Evolutionary conservation across 208 protist species (phyloP).

Genomic region (Acanthamoeba castellanii): DNA sequence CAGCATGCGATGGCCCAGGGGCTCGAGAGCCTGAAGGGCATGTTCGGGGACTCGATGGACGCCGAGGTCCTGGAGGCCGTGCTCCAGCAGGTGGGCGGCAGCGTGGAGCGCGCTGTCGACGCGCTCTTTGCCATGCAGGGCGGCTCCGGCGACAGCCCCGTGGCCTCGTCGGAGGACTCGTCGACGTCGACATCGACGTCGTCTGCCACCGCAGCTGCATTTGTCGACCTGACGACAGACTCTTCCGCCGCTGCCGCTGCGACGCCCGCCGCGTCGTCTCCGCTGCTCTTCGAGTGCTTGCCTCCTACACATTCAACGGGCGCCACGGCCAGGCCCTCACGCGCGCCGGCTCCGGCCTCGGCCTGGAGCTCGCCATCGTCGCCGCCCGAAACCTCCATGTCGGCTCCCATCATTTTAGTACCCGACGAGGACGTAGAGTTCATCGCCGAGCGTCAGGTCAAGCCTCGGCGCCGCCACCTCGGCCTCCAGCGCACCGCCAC

Average conservation of each 20-base stretch:
- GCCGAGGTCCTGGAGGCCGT: conserved; percentile 8
- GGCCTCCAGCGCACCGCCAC: not conserved
- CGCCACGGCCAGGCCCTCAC: not conserved
- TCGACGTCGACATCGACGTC: not conserved
- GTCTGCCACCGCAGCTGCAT: not conserved
- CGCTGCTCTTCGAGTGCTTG: not conserved
- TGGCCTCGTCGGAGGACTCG: not conserved
- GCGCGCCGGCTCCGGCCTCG: too few species aligned
- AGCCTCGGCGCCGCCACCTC: not conserved
- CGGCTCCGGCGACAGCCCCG: not conserved
- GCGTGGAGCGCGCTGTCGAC: conserved; percentile 42
- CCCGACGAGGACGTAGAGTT: not conserved
- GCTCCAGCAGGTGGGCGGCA: conserved; percentile 32
- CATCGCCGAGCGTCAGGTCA: not conserved
- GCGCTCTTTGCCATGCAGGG: conserved; percentile 22
- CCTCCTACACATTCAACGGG: not conserved
- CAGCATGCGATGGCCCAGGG: not conserved
- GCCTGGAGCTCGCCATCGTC: not conserved
- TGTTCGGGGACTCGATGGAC: conserved; percentile 42
- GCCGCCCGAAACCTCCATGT: not conserved
- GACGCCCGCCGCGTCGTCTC: not conserved
- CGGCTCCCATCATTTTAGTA: not conserved
- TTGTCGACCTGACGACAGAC: not conserved
- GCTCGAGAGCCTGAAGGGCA: conserved; percentile 37
- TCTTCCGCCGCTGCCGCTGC: not conserved